Percentiles rank a stretch among this genome's conserved stretches.
These are phyloP conservation scores for Eucalyptus curtisii DNA, from an alignment of 345 rosid genomes.

Conservation along the genomic window DNA sequence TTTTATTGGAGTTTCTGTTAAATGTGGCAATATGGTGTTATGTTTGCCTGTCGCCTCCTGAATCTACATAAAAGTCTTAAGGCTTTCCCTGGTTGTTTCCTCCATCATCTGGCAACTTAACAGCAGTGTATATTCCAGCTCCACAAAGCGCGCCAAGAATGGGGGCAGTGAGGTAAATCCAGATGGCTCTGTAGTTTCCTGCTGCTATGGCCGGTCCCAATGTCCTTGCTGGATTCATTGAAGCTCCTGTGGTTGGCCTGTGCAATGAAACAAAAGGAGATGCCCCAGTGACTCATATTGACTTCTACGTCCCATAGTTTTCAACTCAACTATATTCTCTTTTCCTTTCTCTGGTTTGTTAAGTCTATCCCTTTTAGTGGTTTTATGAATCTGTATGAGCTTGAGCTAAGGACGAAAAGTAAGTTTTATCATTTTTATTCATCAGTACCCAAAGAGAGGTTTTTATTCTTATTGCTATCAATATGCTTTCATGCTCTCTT, in stretches of 20 bases:
- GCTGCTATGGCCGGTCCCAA: conserved; percentile 82
- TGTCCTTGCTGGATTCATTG: conserved; percentile 89
- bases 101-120: conserved; percentile 64
- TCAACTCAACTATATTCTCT: neutral
- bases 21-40: neutral
- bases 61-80: conserved; percentile 35
- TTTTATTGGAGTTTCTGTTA: neutral
- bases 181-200: conserved; percentile 70
- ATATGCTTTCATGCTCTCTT: neutral
- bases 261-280: neutral
- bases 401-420: neutral
- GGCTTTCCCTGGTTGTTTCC: conserved; percentile 13
- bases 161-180: conserved; percentile 83
- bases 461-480: neutral
- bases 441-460: neutral
- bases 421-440: neutral
- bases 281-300: neutral
- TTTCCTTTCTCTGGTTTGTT: neutral
- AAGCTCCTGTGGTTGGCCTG: conserved; percentile 67
- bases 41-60: conserved; percentile 25
- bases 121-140: conserved; percentile 70
- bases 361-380: neutral
- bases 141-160: conserved; percentile 77
- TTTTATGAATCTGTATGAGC: neutral
- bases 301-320: neutral